Evolutionary conservation across 2,329 filamentous ascomycete genomes (phyloP), one percentile per base, ranked within the genome.

Genomic region (Passalora sequoiae): DNA sequence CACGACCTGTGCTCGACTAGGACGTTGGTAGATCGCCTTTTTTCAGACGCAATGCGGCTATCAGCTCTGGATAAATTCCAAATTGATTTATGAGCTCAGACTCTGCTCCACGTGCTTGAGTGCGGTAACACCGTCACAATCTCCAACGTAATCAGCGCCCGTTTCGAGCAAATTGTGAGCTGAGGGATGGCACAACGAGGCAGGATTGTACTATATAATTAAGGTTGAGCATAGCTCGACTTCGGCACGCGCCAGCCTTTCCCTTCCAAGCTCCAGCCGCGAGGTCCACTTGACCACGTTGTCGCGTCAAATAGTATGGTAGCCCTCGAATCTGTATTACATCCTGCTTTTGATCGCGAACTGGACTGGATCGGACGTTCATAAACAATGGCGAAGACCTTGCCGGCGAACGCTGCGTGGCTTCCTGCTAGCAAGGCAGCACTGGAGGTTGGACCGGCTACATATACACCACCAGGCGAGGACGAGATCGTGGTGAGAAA

Each of bases 381-480:
- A 35, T 16, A 35, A 7, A 19, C 13, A 6, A 35, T 35, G 15
- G 15, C 7, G 16, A 9, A 35, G 31, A 19, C 31, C 15, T 10
- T 35, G 16, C 31, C 7, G 19, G 17, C 35, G 7, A 22, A 24
- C 8, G 35, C 35, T 6, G 35, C 35, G 13, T 38, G 35, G 35
- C 35, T 38, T 7, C 19, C 17, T 16, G 21, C 8, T 4, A 22
- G 35, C 35, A 38, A 38, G 21, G 20, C 19, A 24, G 17, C 16
- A 8, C 20, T 38, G 17, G 35, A 38, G 19, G 35, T 38, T 21
- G 35, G 35, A 38, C 17, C 4, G 5, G 20, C 13, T 42, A 35
- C 16, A 35, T 35, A 35, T 12, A 35, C 31, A 15, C 7, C 31
- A 16, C 31, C 31, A 12, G 31, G 31, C 4, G 5, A 19, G 19